Percentiles rank a stretch among this genome's conserved stretches.
phyloP scores from a whole-genome alignment of 352 stramenopile species.

The Phytophthora colocasiae region DNA sequence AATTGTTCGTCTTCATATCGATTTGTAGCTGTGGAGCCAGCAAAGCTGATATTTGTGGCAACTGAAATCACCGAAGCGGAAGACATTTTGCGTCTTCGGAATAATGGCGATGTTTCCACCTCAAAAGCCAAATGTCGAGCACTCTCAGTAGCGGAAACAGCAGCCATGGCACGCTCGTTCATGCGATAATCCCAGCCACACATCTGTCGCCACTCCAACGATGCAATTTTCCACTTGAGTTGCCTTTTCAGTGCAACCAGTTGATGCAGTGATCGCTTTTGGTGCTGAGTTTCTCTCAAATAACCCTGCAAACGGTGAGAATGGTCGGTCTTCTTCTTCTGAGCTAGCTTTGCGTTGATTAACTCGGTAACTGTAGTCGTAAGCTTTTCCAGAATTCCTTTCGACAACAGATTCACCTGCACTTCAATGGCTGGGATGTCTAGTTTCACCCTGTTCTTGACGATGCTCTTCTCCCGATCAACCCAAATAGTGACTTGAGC shows the following conservation, averaged over 20 bases:
- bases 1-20: constrained; percentile 53
- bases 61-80: constrained; percentile 42
- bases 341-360: constrained; percentile 49
- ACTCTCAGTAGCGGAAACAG: constrained; percentile 50
- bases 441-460: constrained; percentile 56
- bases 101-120: constrained; percentile 53
- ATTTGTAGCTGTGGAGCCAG: constrained; percentile 33
- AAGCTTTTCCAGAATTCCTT: constrained; percentile 73
- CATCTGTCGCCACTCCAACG: constrained; percentile 59
- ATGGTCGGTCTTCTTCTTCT: constrained; percentile 49
- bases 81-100: constrained; percentile 44
- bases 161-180: constrained; percentile 50
- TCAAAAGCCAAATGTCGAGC: constrained; percentile 44
- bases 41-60: constrained; percentile 46
- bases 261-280: constrained; percentile 44
- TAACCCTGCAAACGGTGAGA: constrained; percentile 41
- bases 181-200: constrained; percentile 66
- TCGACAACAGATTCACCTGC: constrained; percentile 54
- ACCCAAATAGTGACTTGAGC: constrained; percentile 63
- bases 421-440: constrained; percentile 70
- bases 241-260: constrained; percentile 54
- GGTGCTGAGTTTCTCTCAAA: constrained; percentile 11
- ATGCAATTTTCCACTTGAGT: constrained; percentile 72
- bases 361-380: constrained; percentile 39
- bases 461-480: constrained; percentile 42